A percentile compares a stretch with the other conserved stretches of the same genome.
Conservation (phyloP, 2,329 filamentous ascomycete species). For the Samsoniella hepiali region DNA sequence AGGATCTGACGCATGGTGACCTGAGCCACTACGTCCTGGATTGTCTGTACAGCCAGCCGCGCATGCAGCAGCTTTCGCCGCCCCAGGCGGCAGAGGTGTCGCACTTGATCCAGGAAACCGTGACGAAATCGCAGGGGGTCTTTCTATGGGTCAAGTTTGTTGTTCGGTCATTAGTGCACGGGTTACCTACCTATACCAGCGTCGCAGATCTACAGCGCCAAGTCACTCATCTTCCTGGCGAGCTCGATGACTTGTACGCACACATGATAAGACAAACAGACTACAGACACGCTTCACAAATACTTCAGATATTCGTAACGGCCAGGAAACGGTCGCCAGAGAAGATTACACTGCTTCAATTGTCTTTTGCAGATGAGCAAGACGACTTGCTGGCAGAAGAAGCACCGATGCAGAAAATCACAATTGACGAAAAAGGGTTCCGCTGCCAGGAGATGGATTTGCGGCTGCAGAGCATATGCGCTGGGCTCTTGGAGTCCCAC, state of each 20-base stretch:
- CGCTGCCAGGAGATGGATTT: background rate
- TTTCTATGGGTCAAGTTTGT: constrained; percentile 26
- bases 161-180: constrained; percentile 18
- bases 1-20: constrained; percentile 8
- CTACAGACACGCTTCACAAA: background rate
- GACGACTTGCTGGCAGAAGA: constrained; percentile 1
- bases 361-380: background rate
- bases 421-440: background rate
- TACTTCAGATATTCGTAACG: background rate
- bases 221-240: constrained; percentile 10
- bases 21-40: constrained; percentile 7
- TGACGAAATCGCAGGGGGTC: constrained; percentile 21
- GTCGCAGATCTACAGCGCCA: constrained; percentile 6
- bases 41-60: constrained; percentile 3
- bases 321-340: background rate
- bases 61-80: background rate
- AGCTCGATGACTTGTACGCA: constrained; percentile 16
- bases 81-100: background rate
- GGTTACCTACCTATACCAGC: background rate
- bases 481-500: constrained; percentile 4
- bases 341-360: constrained; percentile 3
- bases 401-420: background rate
- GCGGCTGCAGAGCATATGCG: constrained; percentile 1
- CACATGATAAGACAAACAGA: constrained; percentile 11
- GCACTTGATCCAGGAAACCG: background rate